A percentile compares a stretch with the other conserved stretches of the same genome.
Evolutionary conservation across 2,329 filamentous ascomycete species (phyloP).

Genomic region (Metarhizium rileyi): DNA sequence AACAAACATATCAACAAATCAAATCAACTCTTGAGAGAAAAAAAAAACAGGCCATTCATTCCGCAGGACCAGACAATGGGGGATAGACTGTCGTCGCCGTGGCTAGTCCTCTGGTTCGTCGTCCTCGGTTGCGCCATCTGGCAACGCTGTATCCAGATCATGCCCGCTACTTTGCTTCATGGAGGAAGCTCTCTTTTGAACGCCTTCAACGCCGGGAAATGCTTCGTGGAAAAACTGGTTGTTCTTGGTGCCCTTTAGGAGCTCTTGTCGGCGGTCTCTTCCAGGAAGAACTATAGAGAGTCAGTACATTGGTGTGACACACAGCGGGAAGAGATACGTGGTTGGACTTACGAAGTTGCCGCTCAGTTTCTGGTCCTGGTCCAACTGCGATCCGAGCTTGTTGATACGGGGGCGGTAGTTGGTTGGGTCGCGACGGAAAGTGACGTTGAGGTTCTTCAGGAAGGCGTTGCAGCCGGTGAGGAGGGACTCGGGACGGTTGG

Average conservation of each 20-base stretch:
- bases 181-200: conserved; percentile 20
- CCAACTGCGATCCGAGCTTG: conserved; percentile 89
- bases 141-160: conserved; percentile 24
- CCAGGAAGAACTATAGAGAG: conserved; percentile 73
- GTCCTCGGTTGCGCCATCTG: conserved; percentile 50
- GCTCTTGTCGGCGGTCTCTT: conserved; percentile 53
- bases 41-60: conserved; percentile 12
- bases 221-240: conserved; percentile 19
- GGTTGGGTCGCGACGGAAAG: conserved; percentile 94
- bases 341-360: conserved; percentile 76
- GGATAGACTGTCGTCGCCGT: conserved; percentile 52
- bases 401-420: conserved; percentile 98
- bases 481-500: conserved; percentile 83
- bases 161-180: conserved; percentile 19
- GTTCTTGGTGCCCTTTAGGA: conserved; percentile 42
- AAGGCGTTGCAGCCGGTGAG: conserved; percentile 95
- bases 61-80: conserved; percentile 55
- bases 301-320: conserved; percentile 10
- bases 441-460: conserved; percentile 93
- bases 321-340: not conserved
- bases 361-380: conserved; percentile 89
- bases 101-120: conserved; percentile 55
- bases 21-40: conserved; percentile 1
- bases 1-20: not conserved
- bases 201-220: conserved; percentile 36